These are phyloP conservation scores for Actinidia polygama DNA, from an alignment of 179 eudicot species.

Conservation along the genomic window DNA sequence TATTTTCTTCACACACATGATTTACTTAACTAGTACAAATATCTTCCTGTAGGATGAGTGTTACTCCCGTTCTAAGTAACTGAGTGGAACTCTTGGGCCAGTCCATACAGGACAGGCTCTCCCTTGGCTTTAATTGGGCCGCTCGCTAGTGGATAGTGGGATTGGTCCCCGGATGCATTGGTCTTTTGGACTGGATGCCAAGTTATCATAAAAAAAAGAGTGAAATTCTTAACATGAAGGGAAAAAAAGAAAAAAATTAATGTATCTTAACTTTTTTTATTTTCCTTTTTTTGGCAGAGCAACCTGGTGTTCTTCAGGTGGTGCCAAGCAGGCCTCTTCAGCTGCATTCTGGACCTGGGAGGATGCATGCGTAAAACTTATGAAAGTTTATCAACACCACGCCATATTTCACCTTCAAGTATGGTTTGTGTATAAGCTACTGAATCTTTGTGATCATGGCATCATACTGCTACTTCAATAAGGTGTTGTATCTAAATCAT, in stretches of 20 bases:
- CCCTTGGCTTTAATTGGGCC: too few relatives aligned
- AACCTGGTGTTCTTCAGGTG: constrained; percentile 86
- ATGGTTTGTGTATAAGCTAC: too few relatives aligned
- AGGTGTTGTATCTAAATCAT: too few relatives aligned
- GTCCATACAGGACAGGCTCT: too few relatives aligned
- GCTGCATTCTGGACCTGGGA: constrained; percentile 62
- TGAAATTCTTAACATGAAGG: neutral
- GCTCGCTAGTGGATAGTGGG: too few relatives aligned
- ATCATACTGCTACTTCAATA: too few relatives aligned
- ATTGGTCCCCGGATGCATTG: too few relatives aligned
- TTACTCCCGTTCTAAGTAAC: neutral
- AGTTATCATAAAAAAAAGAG: neutral
- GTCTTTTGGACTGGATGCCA: too few relatives aligned
- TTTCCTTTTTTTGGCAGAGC: constrained; percentile 61
- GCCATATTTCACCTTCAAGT: neutral
- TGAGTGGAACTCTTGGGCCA: too few relatives aligned
- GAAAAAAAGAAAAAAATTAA: neutral
- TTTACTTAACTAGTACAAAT: neutral
- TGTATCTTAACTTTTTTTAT: neutral
- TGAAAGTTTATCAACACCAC: neutral
- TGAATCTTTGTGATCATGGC: too few relatives aligned
- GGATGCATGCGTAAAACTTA: constrained; percentile 7
- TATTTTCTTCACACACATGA: neutral
- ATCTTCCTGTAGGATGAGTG: neutral
- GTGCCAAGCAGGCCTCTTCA: constrained; percentile 60